These are phyloP conservation scores for Metschnikowia gelsemii DNA, from an alignment of 805 yeast genomes.

Conservation along the genomic window DNA sequence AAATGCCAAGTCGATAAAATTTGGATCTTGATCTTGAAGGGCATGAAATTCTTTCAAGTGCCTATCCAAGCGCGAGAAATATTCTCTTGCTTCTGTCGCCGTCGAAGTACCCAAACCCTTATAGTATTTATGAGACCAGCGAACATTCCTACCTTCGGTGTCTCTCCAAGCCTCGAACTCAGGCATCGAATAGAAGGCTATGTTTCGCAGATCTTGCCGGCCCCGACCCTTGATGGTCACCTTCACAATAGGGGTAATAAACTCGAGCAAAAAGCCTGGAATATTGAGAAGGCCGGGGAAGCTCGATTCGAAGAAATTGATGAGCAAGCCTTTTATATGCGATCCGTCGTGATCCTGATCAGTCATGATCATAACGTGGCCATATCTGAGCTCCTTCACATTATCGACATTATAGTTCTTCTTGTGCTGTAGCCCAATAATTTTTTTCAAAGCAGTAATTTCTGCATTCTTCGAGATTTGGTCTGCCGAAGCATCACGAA, in stretches of 20 bases:
- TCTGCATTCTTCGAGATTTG: slow-evolving; percentile 91
- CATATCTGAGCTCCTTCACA: slow-evolving; percentile 77
- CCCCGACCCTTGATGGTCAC: slow-evolving; percentile 70
- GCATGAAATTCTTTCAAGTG: slow-evolving; percentile 86
- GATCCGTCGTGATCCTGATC: slow-evolving; percentile 99
- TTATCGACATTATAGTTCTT: slow-evolving; percentile 66
- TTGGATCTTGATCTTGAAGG: slow-evolving; percentile 73
- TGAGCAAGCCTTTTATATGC: slow-evolving; percentile 92
- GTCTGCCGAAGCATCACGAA: slow-evolving; percentile 95
- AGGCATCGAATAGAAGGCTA: slow-evolving; percentile 91
- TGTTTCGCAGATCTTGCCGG: slow-evolving; percentile 45
- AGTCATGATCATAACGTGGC: slow-evolving; percentile 98
- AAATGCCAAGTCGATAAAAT: slow-evolving; percentile 84
- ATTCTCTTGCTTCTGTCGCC: slow-evolving; percentile 78
- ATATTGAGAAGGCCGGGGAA: slow-evolving; percentile 90
- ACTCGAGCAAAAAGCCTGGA: slow-evolving; percentile 90
- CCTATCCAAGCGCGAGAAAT: slow-evolving; percentile 77
- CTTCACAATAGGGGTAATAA: slow-evolving; percentile 94
- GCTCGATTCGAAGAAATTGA: slow-evolving; percentile 87
- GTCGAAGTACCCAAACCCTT: slow-evolving; percentile 98
- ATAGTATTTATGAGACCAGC: slow-evolving; percentile 93
- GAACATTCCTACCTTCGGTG: slow-evolving; percentile 65
- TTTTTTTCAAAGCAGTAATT: slow-evolving; percentile 91
- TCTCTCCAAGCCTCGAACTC: slow-evolving; percentile 94
- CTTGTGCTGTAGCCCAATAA: slow-evolving; percentile 92